Percentiles rank a stretch among this genome's conserved stretches.
Conservation (phyloP, 2,329 filamentous ascomycete genomes). For the Ophiostoma populinum region DNA sequence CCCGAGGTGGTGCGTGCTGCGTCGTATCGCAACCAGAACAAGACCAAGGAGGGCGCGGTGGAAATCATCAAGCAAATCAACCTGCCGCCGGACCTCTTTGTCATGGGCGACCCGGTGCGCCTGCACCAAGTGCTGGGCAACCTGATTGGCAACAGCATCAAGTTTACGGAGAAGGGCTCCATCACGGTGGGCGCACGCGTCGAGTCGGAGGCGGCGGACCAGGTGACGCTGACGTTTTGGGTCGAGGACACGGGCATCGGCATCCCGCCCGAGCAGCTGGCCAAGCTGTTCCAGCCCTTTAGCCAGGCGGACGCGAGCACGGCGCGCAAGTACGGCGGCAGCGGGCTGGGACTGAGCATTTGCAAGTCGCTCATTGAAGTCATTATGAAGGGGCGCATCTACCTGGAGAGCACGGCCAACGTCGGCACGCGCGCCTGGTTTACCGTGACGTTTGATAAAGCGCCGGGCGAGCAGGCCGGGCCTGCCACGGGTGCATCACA, state of each 20-base stretch:
- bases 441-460: conserved; percentile 72
- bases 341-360: conserved; percentile 78
- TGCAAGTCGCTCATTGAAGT: conserved; percentile 89
- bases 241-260: conserved; percentile 85
- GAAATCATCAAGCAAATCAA: conserved; percentile 54
- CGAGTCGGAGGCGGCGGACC: conserved; percentile 51
- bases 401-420: conserved; percentile 59
- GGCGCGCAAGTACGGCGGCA: conserved; percentile 79
- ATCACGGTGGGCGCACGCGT: conserved; percentile 68
- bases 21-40: conserved; percentile 47
- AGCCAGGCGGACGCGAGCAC: conserved; percentile 85
- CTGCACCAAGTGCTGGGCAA: conserved; percentile 60
- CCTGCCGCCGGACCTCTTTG: conserved; percentile 51
- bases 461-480: conserved; percentile 16
- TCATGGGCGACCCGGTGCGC: conserved; percentile 48
- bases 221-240: conserved; percentile 64
- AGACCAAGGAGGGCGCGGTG: conserved; percentile 44
- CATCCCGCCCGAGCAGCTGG: conserved; percentile 64
- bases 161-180: conserved; percentile 76
- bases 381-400: conserved; percentile 75
- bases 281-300: conserved; percentile 81
- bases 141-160: conserved; percentile 80
- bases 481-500: background rate
- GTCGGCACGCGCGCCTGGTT: conserved; percentile 61
- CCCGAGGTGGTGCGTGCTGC: conserved; percentile 48